A percentile compares a stretch with the other conserved stretches of the same genome.
Evolutionary conservation across 176 grass and related monocot species (phyloP).

Genomic region (Elymus sibiricus): DNA sequence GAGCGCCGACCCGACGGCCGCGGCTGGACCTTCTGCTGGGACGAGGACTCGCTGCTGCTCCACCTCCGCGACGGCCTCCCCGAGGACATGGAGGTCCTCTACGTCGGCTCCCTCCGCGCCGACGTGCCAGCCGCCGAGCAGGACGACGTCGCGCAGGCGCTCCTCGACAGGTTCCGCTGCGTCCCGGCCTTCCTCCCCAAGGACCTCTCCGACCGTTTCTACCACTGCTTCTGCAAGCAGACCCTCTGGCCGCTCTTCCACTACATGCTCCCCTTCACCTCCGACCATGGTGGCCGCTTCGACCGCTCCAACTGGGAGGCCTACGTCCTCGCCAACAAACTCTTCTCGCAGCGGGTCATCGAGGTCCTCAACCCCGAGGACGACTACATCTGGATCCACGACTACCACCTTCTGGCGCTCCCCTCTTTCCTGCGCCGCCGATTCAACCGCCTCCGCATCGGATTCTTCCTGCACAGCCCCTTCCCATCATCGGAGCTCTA

Average conservation of each 20-base stretch:
- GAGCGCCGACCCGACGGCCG: conserved; percentile 44
- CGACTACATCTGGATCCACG: conserved; percentile 94
- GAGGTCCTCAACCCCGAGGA: conserved; percentile 94
- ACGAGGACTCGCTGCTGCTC: conserved; percentile 69
- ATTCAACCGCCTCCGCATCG: conserved; percentile 65
- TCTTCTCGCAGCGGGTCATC: conserved; percentile 65
- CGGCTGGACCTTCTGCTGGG: conserved; percentile 61
- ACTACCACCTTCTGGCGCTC: conserved; percentile 93
- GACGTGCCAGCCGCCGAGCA: conserved; percentile 55
- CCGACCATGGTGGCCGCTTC: conserved; percentile 46
- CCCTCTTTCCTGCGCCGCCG: conserved; percentile 82
- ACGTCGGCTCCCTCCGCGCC: conserved; percentile 63
- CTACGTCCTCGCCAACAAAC: conserved; percentile 58
- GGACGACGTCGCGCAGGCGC: conserved; percentile 61
- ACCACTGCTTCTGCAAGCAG: conserved; percentile 73
- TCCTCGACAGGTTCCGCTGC: conserved; percentile 67
- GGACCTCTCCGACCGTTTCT: conserved; percentile 55
- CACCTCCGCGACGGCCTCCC: conserved; percentile 75
- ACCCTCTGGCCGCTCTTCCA: conserved; percentile 70
- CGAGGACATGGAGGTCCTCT: conserved; percentile 77
- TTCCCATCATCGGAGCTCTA: conserved; percentile 55
- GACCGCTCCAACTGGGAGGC: conserved; percentile 71
- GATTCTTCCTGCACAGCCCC: conserved; percentile 56
- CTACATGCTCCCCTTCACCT: conserved; percentile 60
- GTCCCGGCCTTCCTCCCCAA: conserved; percentile 66